Evolutionary conservation across 2,329 filamentous ascomycete species (phyloP).

Genomic region (Hypoxylon sp.): DNA sequence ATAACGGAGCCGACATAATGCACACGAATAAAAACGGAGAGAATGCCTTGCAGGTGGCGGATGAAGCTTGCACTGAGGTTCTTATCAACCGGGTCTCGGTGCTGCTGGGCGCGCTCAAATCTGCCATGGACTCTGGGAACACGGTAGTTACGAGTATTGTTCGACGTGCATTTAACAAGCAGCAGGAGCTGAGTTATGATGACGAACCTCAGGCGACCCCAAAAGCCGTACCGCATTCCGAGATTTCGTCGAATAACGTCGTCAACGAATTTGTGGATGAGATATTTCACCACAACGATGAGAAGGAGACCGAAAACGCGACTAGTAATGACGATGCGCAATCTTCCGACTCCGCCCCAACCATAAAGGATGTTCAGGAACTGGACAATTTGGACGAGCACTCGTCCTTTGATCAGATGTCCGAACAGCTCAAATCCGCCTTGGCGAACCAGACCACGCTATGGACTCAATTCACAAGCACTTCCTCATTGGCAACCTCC

Average conservation of each 20-base stretch:
- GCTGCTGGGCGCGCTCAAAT: conserved; percentile 49
- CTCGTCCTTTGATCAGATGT: conserved; percentile 34
- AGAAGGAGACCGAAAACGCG: conserved; percentile 3
- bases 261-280: conserved; percentile 16
- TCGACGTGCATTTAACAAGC: conserved; percentile 44
- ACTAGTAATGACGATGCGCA: conserved; percentile 14
- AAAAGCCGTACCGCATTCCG: background rate
- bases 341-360: conserved; percentile 3
- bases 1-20: conserved; percentile 53
- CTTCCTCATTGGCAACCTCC: conserved; percentile 5
- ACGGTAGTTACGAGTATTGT: conserved; percentile 47
- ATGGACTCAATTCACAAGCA: conserved; percentile 35
- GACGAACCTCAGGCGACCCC: conserved; percentile 38
- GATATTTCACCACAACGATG: background rate
- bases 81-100: conserved; percentile 49
- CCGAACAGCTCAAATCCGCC: conserved; percentile 42
- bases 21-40: conserved; percentile 47
- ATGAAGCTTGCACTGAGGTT: conserved; percentile 47
- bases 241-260: conserved; percentile 3
- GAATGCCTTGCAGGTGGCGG: conserved; percentile 51
- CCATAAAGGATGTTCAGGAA: conserved; percentile 16
- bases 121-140: conserved; percentile 49
- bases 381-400: conserved; percentile 17
- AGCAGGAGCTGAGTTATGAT: conserved; percentile 49
- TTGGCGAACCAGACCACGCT: conserved; percentile 42